Evolutionary conservation across 371 early-diverging fungal genomes (phyloP).

Genomic region (Circinella umbellata): DNA sequence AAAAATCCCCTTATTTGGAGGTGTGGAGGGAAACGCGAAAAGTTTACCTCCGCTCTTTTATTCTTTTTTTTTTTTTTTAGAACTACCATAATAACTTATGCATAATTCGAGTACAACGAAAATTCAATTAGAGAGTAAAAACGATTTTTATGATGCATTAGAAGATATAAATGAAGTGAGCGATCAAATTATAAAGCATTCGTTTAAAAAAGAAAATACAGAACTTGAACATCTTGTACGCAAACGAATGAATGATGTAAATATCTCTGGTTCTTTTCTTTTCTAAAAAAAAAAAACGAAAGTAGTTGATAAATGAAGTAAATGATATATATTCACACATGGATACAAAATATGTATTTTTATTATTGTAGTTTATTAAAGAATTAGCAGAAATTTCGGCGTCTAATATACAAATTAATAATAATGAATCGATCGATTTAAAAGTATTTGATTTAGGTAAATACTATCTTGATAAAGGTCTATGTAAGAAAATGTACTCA

Average conservation of each 20-base stretch:
- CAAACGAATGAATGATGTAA: slow-evolving; percentile 1
- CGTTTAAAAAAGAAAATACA: not conserved
- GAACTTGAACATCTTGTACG: slow-evolving; percentile 6
- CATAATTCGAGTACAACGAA: not conserved
- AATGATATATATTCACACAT: no score
- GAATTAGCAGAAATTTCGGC: not conserved
- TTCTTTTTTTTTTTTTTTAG: not conserved
- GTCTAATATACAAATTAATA: not conserved
- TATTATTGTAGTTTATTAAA: not conserved
- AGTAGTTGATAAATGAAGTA: no score
- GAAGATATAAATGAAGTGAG: not conserved
- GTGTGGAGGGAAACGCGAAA: no score
- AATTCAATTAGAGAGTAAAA: not conserved
- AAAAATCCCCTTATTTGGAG: no score
- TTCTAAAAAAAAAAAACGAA: not conserved
- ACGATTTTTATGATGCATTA: slow-evolving; percentile 2
- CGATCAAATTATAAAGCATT: not conserved
- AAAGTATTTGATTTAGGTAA: not conserved
- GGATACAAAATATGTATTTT: not conserved
- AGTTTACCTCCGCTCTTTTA: not conserved
- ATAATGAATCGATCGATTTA: not conserved
- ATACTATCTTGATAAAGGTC: not conserved
- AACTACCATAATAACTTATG: not conserved
- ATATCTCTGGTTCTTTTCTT: not conserved
- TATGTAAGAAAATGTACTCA: no score